Evolutionary conservation across 306 rosid species (phyloP), one percentile per base, ranked within the genome.

Genomic region (Sicyos baderoa): DNA sequence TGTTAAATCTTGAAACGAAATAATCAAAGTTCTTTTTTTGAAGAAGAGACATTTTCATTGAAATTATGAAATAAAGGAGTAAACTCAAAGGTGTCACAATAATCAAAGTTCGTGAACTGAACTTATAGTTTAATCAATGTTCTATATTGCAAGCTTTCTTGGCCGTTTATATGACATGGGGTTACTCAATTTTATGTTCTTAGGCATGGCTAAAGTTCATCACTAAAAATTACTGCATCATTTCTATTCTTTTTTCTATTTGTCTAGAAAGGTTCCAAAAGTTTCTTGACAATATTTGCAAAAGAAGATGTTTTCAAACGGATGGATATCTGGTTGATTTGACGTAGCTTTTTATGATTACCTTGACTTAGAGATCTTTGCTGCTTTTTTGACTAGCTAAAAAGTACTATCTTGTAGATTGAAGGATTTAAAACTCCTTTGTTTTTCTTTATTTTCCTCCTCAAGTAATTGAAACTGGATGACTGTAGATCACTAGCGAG

Each of bases 401-500:
- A 35, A 37, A 9, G 54, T 6, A 50, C 22, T 62, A 16, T 54
- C 51, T 80, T 53, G 52, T 44, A 37, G 53, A 35, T 52, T 19
- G 69, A 52, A 13, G 53, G 57, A 51, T 4, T n/a, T 32, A 12
- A 53, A 67, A 17, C 3, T 17, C 25, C 79, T 71, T 50, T 47
- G 42, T 72, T 77, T 14, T 15, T 59, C 32, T 22, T 45, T 32
- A 5, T 62, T 8, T 62, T 62, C 52, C 29, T 62, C 53, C 7
- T 63, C 53, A 35, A 14, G 70, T 10, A 72, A 17, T 57, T 62
- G 50, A 37, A 37, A 40, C 9, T 16, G 54, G 74, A 52, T 76
- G 78, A 71, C 62, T 82, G 75, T 66, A 91, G 97, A 71, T 75
- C 88, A n/a, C 64, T 75, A 82, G 77, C 91, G 7, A 70, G 16